Evolutionary conservation across 768 basidiomycete species (phyloP), one percentile per base, ranked within the genome.

Genomic region (Mycena olivaceomarginata): DNA sequence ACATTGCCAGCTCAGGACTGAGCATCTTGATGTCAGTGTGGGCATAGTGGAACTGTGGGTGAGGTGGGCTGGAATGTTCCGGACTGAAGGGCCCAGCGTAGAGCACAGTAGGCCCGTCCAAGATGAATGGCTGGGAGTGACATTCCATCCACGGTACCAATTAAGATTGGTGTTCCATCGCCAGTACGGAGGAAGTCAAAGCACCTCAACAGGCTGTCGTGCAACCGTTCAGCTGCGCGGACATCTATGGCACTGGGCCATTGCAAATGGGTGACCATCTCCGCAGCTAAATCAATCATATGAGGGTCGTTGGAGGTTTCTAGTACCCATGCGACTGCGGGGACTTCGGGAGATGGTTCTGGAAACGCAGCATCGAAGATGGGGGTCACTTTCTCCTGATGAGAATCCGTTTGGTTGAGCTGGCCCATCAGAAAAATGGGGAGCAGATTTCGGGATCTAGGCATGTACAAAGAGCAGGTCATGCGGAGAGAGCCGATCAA

Each of bases 271-370:
- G 40, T 11, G 22, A 40, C 56, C 15, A 73, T 8, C 39, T 67
- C 65, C 4, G 72, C 56, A 3, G 53, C 53, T 5, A 41, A 11
- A 7, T 56, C 12, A 7, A 73, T 7, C 25, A 73, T 40, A 13
- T 8, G 22, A 11, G 72, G 72, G 48, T 73, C 72, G 1, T 64
- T 73, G 6, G 72, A 73, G 4, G 64, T 59, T 31, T 66, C 72
- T 18, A 73, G 22, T 0, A 60, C 37, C 72, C 72, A 73, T 13
- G 63, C 45, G 4, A 73, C 65, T 5, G 72, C 72, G 5, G 64
- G 43, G 18, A 59, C 65, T 37, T 57, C 72, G 0, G 65, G 53
- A 1, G 72, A 73, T n/a, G 45, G 37, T 18, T 39, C 39, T 0
- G 60, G 46, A 31, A 43, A 39, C 0, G 39, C 20, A 4, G 13